These are phyloP conservation scores for Solanum tacnaense DNA, from an alignment of 257 asterid genomes.

Conservation along the genomic window DNA sequence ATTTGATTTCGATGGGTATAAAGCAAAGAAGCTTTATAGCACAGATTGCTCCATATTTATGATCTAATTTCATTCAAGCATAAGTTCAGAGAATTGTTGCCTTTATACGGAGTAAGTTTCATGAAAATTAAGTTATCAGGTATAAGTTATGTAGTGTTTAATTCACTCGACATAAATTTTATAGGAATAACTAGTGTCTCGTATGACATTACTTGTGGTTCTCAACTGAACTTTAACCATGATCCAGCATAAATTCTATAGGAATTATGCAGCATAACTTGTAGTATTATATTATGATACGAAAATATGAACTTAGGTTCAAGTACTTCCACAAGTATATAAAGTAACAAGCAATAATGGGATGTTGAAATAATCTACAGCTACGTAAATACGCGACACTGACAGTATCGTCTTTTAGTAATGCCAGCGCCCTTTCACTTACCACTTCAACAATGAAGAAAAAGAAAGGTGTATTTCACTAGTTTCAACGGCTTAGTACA, in stretches of 20 bases:
- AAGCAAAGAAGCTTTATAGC: not conserved
- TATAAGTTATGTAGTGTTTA: too few relatives aligned
- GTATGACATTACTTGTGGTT: not conserved
- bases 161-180: not conserved
- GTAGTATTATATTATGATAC: not conserved
- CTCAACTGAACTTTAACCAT: not conserved
- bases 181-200: not conserved
- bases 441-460: not conserved
- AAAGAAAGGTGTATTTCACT: not conserved
- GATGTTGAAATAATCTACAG: not conserved
- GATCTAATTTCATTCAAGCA: not conserved
- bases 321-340: not conserved
- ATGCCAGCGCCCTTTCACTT: not conserved
- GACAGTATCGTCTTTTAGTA: not conserved
- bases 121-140: not conserved
- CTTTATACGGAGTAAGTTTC: accelerated
- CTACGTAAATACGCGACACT: too few relatives aligned
- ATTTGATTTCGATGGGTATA: not conserved
- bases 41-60: too few relatives aligned
- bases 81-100: not conserved
- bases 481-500: not conserved
- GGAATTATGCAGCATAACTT: not conserved
- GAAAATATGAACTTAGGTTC: not conserved
- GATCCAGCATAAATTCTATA: not conserved
- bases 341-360: not conserved